Evolutionary conservation across 257 asterid genomes (phyloP).

Genomic region (Nicotiana noctiflora): DNA sequence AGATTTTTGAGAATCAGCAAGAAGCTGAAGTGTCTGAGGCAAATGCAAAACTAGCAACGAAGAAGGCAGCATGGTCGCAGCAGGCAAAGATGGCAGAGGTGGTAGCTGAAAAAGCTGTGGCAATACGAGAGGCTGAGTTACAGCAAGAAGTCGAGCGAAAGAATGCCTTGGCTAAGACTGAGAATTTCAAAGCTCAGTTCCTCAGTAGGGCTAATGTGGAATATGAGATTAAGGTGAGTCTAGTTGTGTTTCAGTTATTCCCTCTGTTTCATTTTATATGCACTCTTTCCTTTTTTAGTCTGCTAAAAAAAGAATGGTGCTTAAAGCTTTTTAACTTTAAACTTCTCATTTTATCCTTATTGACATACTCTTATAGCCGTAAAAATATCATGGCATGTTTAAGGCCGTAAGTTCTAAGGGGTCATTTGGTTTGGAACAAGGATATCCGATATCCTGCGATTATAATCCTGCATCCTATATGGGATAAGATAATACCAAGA

Average conservation of each 20-base stretch:
- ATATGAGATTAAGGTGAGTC: conserved; percentile 43
- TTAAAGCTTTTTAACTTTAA: not conserved
- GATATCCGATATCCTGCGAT: too few species aligned
- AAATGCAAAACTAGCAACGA: conserved; percentile 37
- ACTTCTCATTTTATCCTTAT: not conserved
- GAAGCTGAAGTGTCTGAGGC: conserved; percentile 61
- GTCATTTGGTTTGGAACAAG: too few species aligned
- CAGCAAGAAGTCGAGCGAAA: conserved; percentile 50
- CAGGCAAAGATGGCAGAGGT: conserved; percentile 51
- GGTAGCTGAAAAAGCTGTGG: conserved; percentile 50
- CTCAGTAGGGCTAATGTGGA: conserved; percentile 52
- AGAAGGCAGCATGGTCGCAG: conserved; percentile 57
- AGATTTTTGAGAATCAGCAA: conserved; percentile 40
- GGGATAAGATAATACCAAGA: too few species aligned
- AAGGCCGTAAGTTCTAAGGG: not conserved
- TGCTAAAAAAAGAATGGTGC: not conserved
- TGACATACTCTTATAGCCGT: not conserved
- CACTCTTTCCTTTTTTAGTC: not conserved
- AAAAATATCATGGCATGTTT: not conserved
- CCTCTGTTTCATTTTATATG: not conserved
- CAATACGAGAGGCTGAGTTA: conserved; percentile 48
- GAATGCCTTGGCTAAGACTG: conserved; percentile 40
- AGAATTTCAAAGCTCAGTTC: conserved; percentile 53
- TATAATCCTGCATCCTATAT: too few species aligned
- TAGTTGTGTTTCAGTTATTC: not conserved